These are phyloP conservation scores for Acer negundo DNA, from an alignment of 345 rosid genomes.

Conservation along the genomic window DNA sequence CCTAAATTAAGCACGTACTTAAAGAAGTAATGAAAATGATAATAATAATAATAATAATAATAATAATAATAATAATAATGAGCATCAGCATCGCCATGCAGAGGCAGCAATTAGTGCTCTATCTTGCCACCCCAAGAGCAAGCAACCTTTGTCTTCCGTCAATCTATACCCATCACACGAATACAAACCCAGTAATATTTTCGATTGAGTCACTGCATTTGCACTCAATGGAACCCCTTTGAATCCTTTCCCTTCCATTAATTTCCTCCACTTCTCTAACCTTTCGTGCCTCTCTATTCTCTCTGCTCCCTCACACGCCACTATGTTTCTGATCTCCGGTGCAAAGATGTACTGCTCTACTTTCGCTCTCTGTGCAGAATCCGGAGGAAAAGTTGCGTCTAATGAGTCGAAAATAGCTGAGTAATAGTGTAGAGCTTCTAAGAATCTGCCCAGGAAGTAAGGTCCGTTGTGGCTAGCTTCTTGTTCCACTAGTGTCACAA, in stretches of 20 bases:
- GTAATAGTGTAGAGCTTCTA: constrained; percentile 70
- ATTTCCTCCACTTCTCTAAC: constrained; percentile 68
- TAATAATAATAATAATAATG: no score
- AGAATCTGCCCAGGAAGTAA: constrained; percentile 61
- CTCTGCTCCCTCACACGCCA: constrained; percentile 62
- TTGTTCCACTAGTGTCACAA: constrained; percentile 60
- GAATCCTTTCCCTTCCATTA: constrained; percentile 70
- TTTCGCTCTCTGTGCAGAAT: constrained; percentile 60
- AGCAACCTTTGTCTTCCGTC: constrained; percentile 72
- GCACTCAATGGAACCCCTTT: constrained; percentile 55
- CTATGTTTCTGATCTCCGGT: constrained; percentile 63
- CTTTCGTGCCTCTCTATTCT: constrained; percentile 63
- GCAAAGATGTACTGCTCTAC: constrained; percentile 68
- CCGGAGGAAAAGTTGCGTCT: constrained; percentile 62
- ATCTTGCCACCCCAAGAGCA: constrained; percentile 75
- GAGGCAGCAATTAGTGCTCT: constrained; percentile 64
- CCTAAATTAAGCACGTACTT: neutral
- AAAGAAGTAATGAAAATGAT: neutral
- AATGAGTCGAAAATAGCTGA: constrained; percentile 66
- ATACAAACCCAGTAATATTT: constrained; percentile 56
- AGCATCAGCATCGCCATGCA: constrained; percentile 56
- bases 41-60: neutral
- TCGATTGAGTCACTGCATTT: constrained; percentile 70
- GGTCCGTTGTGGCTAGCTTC: constrained; percentile 75
- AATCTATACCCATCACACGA: constrained; percentile 67